phyloP scores from a whole-genome alignment of 345 rosid genomes.

The Camelina neglecta region DNA sequence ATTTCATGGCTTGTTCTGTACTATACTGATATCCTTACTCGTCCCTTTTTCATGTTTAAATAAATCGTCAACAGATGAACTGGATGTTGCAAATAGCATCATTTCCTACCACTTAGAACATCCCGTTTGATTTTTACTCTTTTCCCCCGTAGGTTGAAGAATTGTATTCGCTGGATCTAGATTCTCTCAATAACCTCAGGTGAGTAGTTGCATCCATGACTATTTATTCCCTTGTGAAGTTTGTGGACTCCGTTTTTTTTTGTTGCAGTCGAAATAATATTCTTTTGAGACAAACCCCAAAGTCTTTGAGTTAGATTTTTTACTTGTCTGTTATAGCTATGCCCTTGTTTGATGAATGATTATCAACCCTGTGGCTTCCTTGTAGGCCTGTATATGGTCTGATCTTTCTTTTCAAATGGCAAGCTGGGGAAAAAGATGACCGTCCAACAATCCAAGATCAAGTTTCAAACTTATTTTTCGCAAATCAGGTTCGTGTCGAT shows the following conservation, averaged over 20 bases:
- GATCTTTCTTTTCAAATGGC: slow-evolving; percentile 98
- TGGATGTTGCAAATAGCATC: background rate
- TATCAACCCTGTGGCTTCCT: slow-evolving; percentile 29
- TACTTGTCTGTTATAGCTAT: background rate
- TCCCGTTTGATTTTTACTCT: background rate
- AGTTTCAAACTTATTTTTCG: slow-evolving; percentile 79
- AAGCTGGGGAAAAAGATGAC: slow-evolving; percentile 88
- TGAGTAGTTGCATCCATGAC: slow-evolving; percentile 37
- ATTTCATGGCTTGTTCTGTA: background rate
- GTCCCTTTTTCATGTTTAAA: background rate
- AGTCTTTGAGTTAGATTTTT: background rate
- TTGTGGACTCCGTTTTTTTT: background rate
- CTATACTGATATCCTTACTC: background rate
- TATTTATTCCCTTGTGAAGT: background rate
- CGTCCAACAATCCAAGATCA: slow-evolving; percentile 84
- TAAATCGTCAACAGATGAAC: background rate
- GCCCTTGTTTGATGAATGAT: slow-evolving; percentile 7
- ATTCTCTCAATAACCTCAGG: slow-evolving; percentile 87
- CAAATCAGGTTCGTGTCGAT: slow-evolving; percentile 73
- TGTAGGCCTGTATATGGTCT: slow-evolving; percentile 91
- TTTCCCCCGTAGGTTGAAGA: slow-evolving; percentile 79
- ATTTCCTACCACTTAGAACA: background rate
- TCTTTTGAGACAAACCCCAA: background rate
- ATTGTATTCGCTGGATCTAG: slow-evolving; percentile 87
- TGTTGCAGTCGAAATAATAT: background rate